Percentiles rank a stretch among this genome's conserved stretches.
Conservation (phyloP, 495 filamentous ascomycete species). For the Aspergillus baeticus region DNA sequence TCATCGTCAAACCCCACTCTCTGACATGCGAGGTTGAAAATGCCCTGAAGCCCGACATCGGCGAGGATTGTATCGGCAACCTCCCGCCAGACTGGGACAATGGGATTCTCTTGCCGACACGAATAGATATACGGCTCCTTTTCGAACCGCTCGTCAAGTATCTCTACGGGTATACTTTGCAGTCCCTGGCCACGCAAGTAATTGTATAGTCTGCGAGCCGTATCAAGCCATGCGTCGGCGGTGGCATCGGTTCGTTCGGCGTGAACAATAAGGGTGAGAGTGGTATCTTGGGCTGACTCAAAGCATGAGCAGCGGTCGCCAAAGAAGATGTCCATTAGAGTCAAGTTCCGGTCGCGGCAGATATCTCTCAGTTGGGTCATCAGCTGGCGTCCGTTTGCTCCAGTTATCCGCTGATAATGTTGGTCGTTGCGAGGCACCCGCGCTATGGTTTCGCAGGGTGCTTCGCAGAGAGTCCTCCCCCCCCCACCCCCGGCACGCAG, state of each 20-base stretch:
- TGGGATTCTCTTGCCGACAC: neutral
- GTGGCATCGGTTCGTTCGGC: neutral
- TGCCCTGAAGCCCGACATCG: neutral
- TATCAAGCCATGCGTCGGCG: too few relatives aligned
- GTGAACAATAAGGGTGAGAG: neutral
- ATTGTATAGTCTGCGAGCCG: neutral
- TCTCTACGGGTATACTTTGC: neutral
- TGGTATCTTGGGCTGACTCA: too few relatives aligned
- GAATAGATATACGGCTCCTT: neutral
- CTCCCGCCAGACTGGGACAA: neutral
- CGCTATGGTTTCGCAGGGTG: neutral
- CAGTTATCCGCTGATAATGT: neutral
- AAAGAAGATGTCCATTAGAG: neutral
- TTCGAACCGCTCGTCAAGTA: neutral
- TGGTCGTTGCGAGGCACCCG: neutral
- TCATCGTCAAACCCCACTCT: neutral
- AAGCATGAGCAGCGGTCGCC: neutral
- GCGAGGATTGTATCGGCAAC: neutral
- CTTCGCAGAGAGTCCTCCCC: neutral
- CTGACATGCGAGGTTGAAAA: neutral
- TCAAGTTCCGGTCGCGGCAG: neutral
- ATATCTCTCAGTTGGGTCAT: neutral
- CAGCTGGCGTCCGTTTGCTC: neutral
- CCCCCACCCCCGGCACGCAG: slow-evolving; percentile 8
- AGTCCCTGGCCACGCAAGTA: neutral